phyloP scores from a whole-genome alignment of 106 monocot species.

The Narthecium ossifragum region DNA sequence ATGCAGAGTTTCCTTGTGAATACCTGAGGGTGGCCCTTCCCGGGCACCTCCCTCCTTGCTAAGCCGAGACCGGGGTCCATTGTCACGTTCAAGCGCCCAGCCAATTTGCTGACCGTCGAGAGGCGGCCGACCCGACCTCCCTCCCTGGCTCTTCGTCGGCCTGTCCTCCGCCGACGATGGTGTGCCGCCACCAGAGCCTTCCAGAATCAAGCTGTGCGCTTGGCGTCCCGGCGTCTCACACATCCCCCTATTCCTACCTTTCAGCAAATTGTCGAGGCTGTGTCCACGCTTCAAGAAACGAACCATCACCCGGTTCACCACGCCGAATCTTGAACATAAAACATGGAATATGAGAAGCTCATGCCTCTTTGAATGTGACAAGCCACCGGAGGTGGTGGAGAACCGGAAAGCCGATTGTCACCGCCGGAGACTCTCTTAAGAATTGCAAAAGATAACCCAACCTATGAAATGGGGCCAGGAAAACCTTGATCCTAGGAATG shows the following conservation, averaged over 20 bases:
- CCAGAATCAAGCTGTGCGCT: slow-evolving; percentile 24
- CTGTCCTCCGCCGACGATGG: background rate
- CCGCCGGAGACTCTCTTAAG: no score
- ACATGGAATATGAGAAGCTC: background rate
- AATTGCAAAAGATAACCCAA: no score
- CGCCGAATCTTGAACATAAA: background rate
- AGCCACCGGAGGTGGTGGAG: no score
- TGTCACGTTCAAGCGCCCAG: slow-evolving; percentile 18
- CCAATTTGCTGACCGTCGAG: slow-evolving; percentile 30
- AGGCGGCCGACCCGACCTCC: background rate
- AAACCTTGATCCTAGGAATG: no score
- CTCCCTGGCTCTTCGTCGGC: slow-evolving; percentile 26
- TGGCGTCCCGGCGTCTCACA: slow-evolving; percentile 15
- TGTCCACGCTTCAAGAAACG: slow-evolving; percentile 18
- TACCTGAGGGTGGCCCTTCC: slow-evolving; percentile 23
- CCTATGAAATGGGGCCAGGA: no score
- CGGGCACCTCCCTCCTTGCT: slow-evolving; percentile 7
- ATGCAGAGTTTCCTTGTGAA: no score
- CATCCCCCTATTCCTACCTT: slow-evolving; percentile 2
- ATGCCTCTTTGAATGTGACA: no score
- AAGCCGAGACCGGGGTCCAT: slow-evolving; percentile 20
- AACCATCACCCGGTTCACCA: slow-evolving; percentile 28
- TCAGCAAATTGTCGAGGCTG: slow-evolving; percentile 20
- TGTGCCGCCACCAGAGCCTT: background rate
- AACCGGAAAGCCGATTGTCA: no score